These are phyloP conservation scores for Pseudogymnoascus sp. DNA, from an alignment of 2,329 filamentous ascomycete species.

Conservation along the genomic window DNA sequence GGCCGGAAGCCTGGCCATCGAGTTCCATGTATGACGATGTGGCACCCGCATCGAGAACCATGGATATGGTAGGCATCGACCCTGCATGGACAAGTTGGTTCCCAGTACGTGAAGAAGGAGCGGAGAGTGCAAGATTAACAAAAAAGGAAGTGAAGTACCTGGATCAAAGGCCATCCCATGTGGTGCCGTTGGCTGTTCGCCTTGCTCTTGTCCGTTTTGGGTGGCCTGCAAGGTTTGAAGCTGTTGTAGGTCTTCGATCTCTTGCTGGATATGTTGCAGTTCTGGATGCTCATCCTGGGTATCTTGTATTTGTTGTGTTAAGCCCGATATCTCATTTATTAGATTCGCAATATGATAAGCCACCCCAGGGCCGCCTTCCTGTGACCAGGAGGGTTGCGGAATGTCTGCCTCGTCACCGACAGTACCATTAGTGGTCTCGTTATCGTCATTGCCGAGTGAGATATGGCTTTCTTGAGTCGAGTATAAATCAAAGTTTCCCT, in stretches of 20 bases:
- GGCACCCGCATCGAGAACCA: background rate
- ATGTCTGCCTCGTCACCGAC: background rate
- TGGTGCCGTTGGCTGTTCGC: constrained; percentile 14
- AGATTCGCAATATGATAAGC: constrained; percentile 14
- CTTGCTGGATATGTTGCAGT: background rate
- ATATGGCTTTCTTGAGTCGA: background rate
- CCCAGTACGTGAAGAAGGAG: background rate
- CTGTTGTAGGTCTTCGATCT: background rate
- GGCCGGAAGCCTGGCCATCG: background rate
- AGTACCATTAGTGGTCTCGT: background rate
- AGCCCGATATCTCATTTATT: constrained; percentile 21
- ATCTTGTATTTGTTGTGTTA: constrained; percentile 25
- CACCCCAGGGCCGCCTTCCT: background rate
- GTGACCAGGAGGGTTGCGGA: background rate
- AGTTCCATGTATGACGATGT: background rate
- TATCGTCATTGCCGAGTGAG: background rate
- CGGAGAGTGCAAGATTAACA: constrained; percentile 13
- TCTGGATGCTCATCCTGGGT: constrained; percentile 15
- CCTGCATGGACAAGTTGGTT: constrained; percentile 10
- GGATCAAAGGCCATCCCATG: constrained; percentile 17
- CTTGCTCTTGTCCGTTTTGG: constrained; percentile 20
- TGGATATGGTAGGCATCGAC: constrained; percentile 8
- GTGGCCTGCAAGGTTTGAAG: background rate
- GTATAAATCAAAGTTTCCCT: background rate
- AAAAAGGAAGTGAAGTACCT: constrained; percentile 24